Conservation (phyloP, 2,329 filamentous ascomycete species). For the Botrytis tulipae region DNA sequence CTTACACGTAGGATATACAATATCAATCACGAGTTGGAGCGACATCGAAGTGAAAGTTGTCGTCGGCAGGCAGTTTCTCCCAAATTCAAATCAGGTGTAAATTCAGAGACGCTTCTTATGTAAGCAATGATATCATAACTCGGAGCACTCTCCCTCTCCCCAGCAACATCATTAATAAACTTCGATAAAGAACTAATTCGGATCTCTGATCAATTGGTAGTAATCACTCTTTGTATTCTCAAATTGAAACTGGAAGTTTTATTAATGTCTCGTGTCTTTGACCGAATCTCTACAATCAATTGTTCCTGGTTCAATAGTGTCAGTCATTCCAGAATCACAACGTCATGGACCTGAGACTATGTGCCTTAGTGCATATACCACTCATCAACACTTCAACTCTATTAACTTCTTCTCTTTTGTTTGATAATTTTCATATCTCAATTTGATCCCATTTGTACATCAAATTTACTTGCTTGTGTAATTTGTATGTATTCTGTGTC, state of each 20-base stretch:
- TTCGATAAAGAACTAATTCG: neutral
- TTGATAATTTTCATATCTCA: neutral
- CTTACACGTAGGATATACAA: neutral
- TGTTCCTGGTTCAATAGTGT: neutral
- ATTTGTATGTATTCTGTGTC: slow-evolving; percentile 3
- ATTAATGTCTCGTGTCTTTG: neutral
- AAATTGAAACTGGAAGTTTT: neutral
- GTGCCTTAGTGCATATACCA: neutral
- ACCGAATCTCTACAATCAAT: neutral
- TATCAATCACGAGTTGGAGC: neutral
- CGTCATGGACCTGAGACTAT: slow-evolving; percentile 4
- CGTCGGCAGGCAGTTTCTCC: neutral
- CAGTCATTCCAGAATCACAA: neutral
- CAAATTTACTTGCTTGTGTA: neutral
- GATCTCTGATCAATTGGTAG: neutral
- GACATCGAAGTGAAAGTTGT: neutral
- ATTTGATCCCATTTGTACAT: neutral
- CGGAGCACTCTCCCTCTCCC: neutral
- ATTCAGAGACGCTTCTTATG: neutral
- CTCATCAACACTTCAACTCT: neutral
- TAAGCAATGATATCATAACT: slow-evolving; percentile 1
- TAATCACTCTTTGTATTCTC: neutral
- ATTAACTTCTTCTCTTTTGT: neutral
- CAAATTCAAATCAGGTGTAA: neutral
- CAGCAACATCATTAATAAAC: neutral